Evolutionary conservation across 176 grass and related monocot species (phyloP).

Genomic region (Thalia dealbata): DNA sequence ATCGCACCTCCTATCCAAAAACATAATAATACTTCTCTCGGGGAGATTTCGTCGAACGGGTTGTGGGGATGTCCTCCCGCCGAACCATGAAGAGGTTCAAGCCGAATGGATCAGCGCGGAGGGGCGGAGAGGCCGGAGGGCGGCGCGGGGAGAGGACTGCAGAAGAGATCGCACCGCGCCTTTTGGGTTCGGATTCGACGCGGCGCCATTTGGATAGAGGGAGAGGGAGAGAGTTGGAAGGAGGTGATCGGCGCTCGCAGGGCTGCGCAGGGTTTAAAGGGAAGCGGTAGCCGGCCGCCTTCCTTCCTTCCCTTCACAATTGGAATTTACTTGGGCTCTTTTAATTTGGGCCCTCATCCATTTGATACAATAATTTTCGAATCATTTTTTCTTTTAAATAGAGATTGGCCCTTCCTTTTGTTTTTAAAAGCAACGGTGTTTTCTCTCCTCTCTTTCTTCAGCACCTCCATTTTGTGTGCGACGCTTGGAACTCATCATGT

Average conservation of each 20-base stretch:
- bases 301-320: too few relatives aligned
- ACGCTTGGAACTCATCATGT: too few relatives aligned
- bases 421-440: too few relatives aligned
- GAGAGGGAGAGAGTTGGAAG: background rate
- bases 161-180: background rate
- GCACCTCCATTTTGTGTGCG: too few relatives aligned
- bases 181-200: background rate
- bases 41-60: slow-evolving; percentile 35
- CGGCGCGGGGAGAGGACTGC: background rate
- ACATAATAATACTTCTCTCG: slow-evolving; percentile 52
- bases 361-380: too few relatives aligned
- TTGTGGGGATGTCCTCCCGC: background rate
- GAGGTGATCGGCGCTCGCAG: background rate
- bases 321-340: too few relatives aligned
- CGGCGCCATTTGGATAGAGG: background rate
- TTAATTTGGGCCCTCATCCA: too few relatives aligned
- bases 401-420: too few relatives aligned
- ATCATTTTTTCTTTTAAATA: too few relatives aligned
- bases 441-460: too few relatives aligned
- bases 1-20: slow-evolving; percentile 41
- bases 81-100: slow-evolving; percentile 21
- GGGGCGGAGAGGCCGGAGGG: background rate
- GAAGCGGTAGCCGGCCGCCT: too few relatives aligned
- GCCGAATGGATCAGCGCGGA: background rate
- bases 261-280: background rate